These are phyloP conservation scores for Rutstroemia sp. DNA, from an alignment of 2,329 filamentous ascomycete species.

Conservation along the genomic window DNA sequence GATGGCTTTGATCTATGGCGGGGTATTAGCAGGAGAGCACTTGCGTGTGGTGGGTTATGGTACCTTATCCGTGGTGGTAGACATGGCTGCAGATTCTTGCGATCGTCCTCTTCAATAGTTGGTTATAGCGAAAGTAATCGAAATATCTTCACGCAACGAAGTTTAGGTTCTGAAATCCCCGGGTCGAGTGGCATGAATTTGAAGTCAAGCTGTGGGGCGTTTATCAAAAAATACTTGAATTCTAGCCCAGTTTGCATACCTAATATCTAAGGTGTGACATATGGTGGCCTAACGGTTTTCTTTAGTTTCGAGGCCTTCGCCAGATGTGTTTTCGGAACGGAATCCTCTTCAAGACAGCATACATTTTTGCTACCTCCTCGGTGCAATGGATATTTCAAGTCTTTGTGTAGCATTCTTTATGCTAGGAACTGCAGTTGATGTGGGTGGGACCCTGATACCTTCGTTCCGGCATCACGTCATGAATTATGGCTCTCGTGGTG, in stretches of 20 bases:
- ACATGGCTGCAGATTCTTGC: slow-evolving; percentile 52
- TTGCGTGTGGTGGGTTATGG: neutral
- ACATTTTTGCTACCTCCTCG: too few species aligned
- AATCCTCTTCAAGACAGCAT: too few species aligned
- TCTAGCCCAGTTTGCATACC: neutral
- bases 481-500: slow-evolving; percentile 27
- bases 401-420: slow-evolving; percentile 26
- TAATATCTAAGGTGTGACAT: too few species aligned
- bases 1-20: slow-evolving; percentile 81
- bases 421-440: slow-evolving; percentile 19
- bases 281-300: too few species aligned
- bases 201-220: neutral
- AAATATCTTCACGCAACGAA: neutral
- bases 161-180: neutral
- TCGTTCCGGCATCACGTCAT: slow-evolving; percentile 25
- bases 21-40: slow-evolving; percentile 16
- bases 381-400: slow-evolving; percentile 16
- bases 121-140: too few species aligned
- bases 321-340: too few species aligned
- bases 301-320: too few species aligned
- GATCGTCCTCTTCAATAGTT: neutral
- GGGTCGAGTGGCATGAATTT: neutral
- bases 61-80: slow-evolving; percentile 96
- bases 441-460: slow-evolving; percentile 25
- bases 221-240: neutral